Base-by-base conservation (phyloP, 179 eudicot genomes). In the Corrigiola litoralis region DNA sequence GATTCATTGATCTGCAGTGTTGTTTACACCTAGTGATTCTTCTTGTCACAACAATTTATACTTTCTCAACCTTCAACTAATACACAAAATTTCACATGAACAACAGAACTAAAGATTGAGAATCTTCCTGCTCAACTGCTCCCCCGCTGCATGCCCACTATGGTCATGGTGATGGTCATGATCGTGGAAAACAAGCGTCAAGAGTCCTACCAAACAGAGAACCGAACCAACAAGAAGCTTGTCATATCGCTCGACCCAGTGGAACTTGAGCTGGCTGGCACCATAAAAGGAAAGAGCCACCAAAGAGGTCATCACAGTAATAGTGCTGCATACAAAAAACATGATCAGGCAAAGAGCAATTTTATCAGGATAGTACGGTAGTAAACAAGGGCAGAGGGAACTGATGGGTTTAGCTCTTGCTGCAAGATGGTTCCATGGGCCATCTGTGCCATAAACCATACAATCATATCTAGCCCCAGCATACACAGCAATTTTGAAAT, bases 141-240 rank as follows among this genome's bases (percentile, higher is more conserved):
- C 86, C 37, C 64, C 76, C 0, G 74, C 57, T 21, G 69, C 68
- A 69, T 51, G 31, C 6, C 14, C 72, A 20, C 73, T 79, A 28
- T 63, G 63, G 47, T 74, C 75, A 14, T 62, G 73, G 29, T 79
- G 80, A 37, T 79, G 84, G 20, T 74, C 77, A 40, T 89, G 95
- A 63, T 92, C 84, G 10, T 91, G 95, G 69, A 92, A 92, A 60
- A 92, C 24, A 44, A 90, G 95, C 0, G 98, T 90, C 70, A 87
- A 80, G 60, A 92, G 65, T 33, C 98, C 98, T 18, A 92, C 98
- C 66, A 87, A 71, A 80, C 98, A 92, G 5, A 90, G 81, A 55
- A 92, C 98, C 3, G 97, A 85, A 55, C 97, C 98, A 2, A 92
- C 97, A n/a, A 92, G 90, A 72, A 92, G 89, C 90, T 92, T 92